These are phyloP conservation scores for Aspergillus costaricaensis DNA, from an alignment of 2,329 filamentous ascomycete species.

Conservation along the genomic window DNA sequence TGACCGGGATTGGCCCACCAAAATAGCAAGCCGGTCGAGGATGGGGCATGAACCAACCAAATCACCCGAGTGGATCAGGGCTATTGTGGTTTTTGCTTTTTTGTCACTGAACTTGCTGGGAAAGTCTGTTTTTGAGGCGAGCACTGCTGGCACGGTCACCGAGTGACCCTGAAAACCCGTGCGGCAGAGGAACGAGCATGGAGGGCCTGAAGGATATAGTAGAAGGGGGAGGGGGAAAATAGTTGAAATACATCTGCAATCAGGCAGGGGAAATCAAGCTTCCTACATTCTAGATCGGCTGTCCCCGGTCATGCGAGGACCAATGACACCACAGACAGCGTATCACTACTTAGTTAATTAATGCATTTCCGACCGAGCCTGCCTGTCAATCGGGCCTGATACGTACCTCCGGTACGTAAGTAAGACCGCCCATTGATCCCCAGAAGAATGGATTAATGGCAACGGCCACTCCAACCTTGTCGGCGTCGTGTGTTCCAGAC, in stretches of 20 bases:
- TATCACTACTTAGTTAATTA: background rate
- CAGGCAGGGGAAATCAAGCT: background rate
- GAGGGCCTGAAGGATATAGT: background rate
- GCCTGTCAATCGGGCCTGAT: background rate
- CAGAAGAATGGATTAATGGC: background rate
- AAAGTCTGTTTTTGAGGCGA: background rate
- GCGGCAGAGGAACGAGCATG: background rate
- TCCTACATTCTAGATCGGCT: background rate
- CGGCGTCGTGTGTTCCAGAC: slow-evolving; percentile 12
- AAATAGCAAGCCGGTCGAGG: slow-evolving; percentile 17
- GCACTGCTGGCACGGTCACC: background rate
- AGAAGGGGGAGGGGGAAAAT: background rate
- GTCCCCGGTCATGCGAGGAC: background rate
- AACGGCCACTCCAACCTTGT: slow-evolving; percentile 2
- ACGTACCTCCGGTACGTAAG: slow-evolving; percentile 1
- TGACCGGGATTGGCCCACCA: slow-evolving; percentile 14
- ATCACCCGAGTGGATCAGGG: background rate
- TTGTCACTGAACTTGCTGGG: background rate
- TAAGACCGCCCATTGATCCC: background rate
- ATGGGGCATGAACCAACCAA: slow-evolving; percentile 2
- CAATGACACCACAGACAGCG: background rate
- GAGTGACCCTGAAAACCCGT: background rate
- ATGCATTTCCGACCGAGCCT: background rate
- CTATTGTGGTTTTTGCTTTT: slow-evolving; percentile 14
- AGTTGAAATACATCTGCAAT: background rate